These are phyloP conservation scores for Phytophthora macrochlamydospora DNA, from an alignment of 352 stramenopile genomes.

Conservation along the genomic window DNA sequence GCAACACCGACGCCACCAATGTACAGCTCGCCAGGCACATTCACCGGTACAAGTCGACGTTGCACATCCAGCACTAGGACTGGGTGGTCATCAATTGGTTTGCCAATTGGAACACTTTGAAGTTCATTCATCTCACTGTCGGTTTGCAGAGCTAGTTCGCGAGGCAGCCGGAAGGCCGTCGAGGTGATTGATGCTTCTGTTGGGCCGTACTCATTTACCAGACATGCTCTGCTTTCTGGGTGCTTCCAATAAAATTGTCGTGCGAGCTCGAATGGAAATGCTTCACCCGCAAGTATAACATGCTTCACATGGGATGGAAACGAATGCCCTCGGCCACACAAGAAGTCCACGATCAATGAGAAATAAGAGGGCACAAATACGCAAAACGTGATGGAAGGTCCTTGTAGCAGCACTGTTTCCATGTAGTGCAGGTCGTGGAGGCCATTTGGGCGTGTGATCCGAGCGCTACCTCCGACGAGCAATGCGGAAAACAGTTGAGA, in stretches of 20 bases:
- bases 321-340: conserved; percentile 19
- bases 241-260: conserved; percentile 50
- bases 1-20: conserved; percentile 72
- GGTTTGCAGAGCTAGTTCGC: conserved; percentile 24
- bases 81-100: conserved; percentile 50
- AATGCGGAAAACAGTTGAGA: conserved; percentile 66
- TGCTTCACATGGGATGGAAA: conserved; percentile 45
- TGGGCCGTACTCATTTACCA: conserved; percentile 62
- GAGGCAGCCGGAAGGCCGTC: conserved; percentile 41
- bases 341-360: conserved; percentile 51
- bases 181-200: conserved; percentile 61
- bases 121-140: conserved; percentile 7
- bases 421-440: conserved; percentile 61
- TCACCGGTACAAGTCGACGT: conserved; percentile 47
- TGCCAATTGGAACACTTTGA: conserved; percentile 61
- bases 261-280: conserved; percentile 52
- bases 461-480: conserved; percentile 37
- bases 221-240: conserved; percentile 22
- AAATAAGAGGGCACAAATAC: conserved; percentile 70
- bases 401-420: conserved; percentile 14
- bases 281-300: conserved; percentile 50
- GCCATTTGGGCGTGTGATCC: conserved; percentile 51
- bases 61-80: conserved; percentile 55
- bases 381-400: conserved; percentile 45
- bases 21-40: conserved; percentile 69